Evolutionary conservation across 129 eudicot species (phyloP), one percentile per base, ranked within the genome.

Genomic region (Flaveria ramosissima): DNA sequence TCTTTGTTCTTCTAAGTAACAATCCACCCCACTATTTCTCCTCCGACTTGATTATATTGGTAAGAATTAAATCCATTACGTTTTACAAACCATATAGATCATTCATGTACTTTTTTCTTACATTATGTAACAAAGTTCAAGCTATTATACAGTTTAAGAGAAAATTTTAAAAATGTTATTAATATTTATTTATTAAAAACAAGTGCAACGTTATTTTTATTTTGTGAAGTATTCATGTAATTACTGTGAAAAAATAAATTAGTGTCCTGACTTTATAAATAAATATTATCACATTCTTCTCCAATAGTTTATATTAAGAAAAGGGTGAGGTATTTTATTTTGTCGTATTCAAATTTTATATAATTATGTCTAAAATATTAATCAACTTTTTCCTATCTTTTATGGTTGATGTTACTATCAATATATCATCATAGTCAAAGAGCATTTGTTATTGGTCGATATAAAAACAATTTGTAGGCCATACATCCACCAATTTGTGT

Each of bases 401-500:
- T 45, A 61, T 70, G 52, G 15, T 71, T 61, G 23, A 70, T 32
- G 63, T 32, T 60, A 62, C 15, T 47, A 62, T 78, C 72, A 20
- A 50, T 48, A 51, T 79, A n/a, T 71, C 50, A 79, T 72, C 17
- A 72, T 79, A 51, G 78, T 79, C 83, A 64, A 63, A 51, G 72
- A 51, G 6, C 63, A 51, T 42, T 65, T 79, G 77, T 51, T n/a
- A 71, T 27, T 48, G 67, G 8, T 47, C 50, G 66, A 79, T 41
- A 56, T 53, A 12, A 77, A 68, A 56, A 11, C 46, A 63, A 60
- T 59, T 70, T 48, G 64, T 76, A 51, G 79, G 79, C 72, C 32
- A 75, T 13, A 43, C 21, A 11, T 4, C 43, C 9, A 39, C 45
- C 59, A 2, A 7, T 73, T 51, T 71, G 50, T 17, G 46, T 32